Evolutionary conservation across 371 early-diverging fungal species (phyloP), one percentile per base, ranked within the genome.

Genomic region (Lichtheimia corymbifera): DNA sequence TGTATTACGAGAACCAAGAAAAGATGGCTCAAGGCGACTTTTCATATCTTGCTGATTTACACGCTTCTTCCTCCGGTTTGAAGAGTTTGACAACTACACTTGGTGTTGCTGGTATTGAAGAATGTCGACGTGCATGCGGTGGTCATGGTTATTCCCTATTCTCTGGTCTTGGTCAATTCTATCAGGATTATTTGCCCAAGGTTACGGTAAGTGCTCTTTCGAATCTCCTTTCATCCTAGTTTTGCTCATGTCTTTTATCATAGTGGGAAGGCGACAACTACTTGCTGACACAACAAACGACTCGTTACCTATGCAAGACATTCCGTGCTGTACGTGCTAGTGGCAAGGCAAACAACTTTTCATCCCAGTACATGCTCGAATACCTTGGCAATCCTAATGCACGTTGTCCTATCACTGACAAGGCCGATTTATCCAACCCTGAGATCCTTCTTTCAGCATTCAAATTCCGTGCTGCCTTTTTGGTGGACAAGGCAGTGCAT

Each of bases 181-280:
- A 87, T 58, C 87, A 82, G 70, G 87, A 90, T 57, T 80, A 84
- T 62, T 77, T 93, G 52, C 90, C 93, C 4, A 88, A 89, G 60
- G 88, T 84, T 28, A 92, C 91, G 40, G 80, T 80, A 70, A 67
- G 70, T 59, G 20, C 2, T 44, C 24, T 60, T n/a, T 52, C 12
- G 18, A 1, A n/a, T 35, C n/a, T 2, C 5, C n/a, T 28, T 13
- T 53, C 14, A 30, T 27, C 13, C 28, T 41, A n/a, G 5, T n/a
- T 18, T n/a, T 18, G 53, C 20, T 40, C 14, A 12, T 43, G 28
- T 20, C 15, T 59, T 49, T 30, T 25, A 4, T 27, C 28, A 12
- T 69, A 80, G 80, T 90, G 90, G 90, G 93, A 93, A 68, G 93
- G 93, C 28, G 93, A 93, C 64, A 93, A 93, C 73, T 91, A 86